Evolutionary conservation across 2,329 filamentous ascomycete genomes (phyloP).

Genomic region (Capronia americana): DNA sequence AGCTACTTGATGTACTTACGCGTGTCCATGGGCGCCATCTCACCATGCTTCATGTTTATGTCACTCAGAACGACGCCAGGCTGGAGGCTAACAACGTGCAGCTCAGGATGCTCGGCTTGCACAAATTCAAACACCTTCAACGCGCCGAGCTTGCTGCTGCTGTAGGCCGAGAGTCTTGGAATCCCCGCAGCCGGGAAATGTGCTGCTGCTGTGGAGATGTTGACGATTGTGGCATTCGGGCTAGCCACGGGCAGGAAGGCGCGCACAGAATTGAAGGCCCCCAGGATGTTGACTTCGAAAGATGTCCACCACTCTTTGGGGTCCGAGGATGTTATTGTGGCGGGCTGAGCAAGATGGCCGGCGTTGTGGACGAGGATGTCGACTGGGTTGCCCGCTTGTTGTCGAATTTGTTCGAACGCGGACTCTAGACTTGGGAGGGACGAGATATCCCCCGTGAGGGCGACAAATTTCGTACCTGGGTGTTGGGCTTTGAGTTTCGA

Average conservation of each 20-base stretch:
- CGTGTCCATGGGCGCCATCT: conserved; percentile 11
- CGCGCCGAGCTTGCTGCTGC: conserved; percentile 50
- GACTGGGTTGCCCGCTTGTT: conserved; percentile 13
- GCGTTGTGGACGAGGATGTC: conserved; percentile 28
- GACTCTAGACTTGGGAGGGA: conserved; percentile 10
- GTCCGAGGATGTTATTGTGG: conserved; percentile 15
- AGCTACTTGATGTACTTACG: neutral
- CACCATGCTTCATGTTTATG: conserved; percentile 20
- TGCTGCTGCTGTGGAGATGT: conserved; percentile 19
- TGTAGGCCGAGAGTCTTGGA: conserved; percentile 43
- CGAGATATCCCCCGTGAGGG: conserved; percentile 42
- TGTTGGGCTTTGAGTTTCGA: conserved; percentile 12
- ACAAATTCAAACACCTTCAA: conserved; percentile 53
- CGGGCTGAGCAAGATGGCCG: conserved; percentile 15
- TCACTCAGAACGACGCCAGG: conserved; percentile 45
- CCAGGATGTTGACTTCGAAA: conserved; percentile 26
- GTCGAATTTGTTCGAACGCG: conserved; percentile 8
- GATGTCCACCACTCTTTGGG: conserved; percentile 21
- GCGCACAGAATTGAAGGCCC: conserved; percentile 25
- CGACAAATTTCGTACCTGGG: conserved; percentile 11
- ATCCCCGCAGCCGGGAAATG: conserved; percentile 12
- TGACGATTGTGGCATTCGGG: conserved; percentile 18
- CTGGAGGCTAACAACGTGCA: conserved; percentile 53
- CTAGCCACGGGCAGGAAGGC: conserved; percentile 22
- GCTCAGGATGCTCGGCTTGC: conserved; percentile 48